Base-by-base conservation (phyloP, 2,329 filamentous ascomycete species). In the Colletotrichum ledebouriae region DNA sequence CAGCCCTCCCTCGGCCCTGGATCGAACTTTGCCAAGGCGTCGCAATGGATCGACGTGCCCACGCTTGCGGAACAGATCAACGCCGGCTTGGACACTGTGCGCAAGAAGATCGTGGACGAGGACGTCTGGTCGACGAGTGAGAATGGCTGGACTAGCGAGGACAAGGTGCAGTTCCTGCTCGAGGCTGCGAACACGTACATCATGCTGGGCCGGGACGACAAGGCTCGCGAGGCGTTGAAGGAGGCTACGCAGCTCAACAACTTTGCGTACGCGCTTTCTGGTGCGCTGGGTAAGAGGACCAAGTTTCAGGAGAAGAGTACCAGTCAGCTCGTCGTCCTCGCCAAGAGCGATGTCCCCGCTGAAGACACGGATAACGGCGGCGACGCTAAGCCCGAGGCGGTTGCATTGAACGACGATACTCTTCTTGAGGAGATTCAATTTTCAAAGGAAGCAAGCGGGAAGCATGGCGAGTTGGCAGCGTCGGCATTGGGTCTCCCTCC, bases 361-460 rank as follows among this genome's bases (percentile, higher is more conserved):
- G 56, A 63, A 4, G 71, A 65, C 4, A 71, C 68, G 25, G 71
- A 75, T 5, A 73, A 39, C 3, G 74, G 74, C 55, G 71, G 73
- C 0, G 70, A 74, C 2, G 73, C 74, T 1, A 81, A 80, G 25
- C 94, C 94, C 0, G 87, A 91, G 73, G 90, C 91, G 3, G 78
- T 98, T 13, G 87, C 92, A 41, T 82, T 98, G 3, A 97, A 98
- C 75, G 93, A 99, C 73, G 96, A 99, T 76, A 98, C 96, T 0
- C 85, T 99, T 0, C 84, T 98, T 2, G 96, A 99, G 77, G 88
- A 89, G 3, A 95, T 99, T 44, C 86, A 91, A 0, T 71, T 98
- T 75, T 86, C 88, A 0, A 86, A 89, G 62, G 82, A 84, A 5
- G 76, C 83, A 1, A 78, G 79, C 1, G 79, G 80, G 0, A 76